Evolutionary conservation across 2,329 filamentous ascomycete species (phyloP).

Genomic region (Aspergillus quadrilineatus): DNA sequence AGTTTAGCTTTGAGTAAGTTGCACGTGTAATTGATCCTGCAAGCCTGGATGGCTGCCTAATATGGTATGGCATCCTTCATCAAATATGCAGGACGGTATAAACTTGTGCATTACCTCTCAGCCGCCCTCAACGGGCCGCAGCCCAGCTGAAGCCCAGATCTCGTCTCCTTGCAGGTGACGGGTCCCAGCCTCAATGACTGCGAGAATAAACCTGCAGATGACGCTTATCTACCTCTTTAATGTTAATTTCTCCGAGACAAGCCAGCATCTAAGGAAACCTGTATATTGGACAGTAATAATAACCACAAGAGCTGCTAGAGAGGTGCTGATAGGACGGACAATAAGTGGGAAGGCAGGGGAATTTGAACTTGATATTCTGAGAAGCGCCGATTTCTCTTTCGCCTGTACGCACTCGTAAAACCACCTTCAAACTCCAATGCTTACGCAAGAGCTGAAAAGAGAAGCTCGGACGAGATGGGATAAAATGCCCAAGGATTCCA

Average conservation of each 20-base stretch:
- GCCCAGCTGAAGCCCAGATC: neutral
- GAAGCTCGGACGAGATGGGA: neutral
- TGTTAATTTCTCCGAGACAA: neutral
- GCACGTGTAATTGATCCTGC: neutral
- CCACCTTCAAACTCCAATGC: conserved; percentile 9
- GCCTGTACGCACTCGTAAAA: conserved; percentile 3
- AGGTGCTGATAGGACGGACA: neutral
- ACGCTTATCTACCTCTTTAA: neutral
- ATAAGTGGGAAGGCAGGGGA: neutral
- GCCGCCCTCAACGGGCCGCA: neutral
- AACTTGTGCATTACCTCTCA: neutral
- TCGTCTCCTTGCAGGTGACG: neutral
- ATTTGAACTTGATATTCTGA: neutral
- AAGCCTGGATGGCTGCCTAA: neutral
- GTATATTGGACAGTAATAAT: neutral
- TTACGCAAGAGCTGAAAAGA: conserved; percentile 8
- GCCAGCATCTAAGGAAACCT: neutral
- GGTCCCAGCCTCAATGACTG: neutral
- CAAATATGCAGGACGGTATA: neutral
- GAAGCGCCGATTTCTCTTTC: neutral
- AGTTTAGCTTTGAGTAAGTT: neutral
- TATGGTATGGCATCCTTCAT: neutral
- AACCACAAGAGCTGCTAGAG: neutral
- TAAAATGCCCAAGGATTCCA: conserved; percentile 1
- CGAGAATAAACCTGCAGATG: neutral